Evolutionary conservation across 108 stramenopile genomes (phyloP).

Genomic region (Cyclotella baltica): DNA sequence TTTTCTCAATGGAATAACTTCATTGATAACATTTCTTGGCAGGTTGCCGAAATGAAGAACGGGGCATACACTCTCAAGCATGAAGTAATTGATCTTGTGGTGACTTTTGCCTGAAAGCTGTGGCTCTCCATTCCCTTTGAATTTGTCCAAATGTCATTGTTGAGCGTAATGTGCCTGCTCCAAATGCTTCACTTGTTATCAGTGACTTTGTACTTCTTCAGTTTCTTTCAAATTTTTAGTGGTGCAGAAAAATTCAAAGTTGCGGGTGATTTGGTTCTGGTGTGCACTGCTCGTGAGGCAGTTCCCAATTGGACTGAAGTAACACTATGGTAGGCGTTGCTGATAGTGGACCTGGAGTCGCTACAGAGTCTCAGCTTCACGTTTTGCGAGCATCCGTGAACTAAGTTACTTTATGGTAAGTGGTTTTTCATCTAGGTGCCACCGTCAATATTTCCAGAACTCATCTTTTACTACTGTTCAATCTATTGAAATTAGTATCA

Average conservation of each 20-base stretch:
- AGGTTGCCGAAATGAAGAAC: constrained; percentile 53
- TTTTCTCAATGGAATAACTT: not conserved
- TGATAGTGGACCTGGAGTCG: constrained; percentile 51
- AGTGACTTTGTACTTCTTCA: constrained; percentile 52
- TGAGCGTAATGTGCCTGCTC: constrained; percentile 34
- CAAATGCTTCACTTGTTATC: constrained; percentile 27
- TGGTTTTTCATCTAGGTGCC: too few relatives aligned
- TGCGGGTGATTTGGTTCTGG: constrained; percentile 35
- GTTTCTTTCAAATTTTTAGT: constrained; percentile 45
- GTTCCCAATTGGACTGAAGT: constrained; percentile 49
- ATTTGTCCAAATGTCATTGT: constrained; percentile 35
- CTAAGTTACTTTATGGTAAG: too few relatives aligned
- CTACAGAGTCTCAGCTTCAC: constrained; percentile 35
- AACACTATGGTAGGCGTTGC: constrained; percentile 48
- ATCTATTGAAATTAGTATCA: too few relatives aligned
- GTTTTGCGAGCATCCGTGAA: constrained; percentile 50
- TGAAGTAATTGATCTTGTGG: constrained; percentile 53
- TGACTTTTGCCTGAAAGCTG: constrained; percentile 42
- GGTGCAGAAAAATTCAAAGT: constrained; percentile 53
- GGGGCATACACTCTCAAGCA: constrained; percentile 50
- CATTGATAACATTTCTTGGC: not conserved
- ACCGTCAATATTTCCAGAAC: too few relatives aligned
- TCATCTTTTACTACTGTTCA: too few relatives aligned
- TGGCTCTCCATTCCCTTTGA: constrained; percentile 43
- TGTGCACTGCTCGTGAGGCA: constrained; percentile 38